Evolutionary conservation across 2,329 filamentous ascomycete genomes (phyloP), one percentile per base, ranked within the genome.

Genomic region (Hirsutella thompsonii): DNA sequence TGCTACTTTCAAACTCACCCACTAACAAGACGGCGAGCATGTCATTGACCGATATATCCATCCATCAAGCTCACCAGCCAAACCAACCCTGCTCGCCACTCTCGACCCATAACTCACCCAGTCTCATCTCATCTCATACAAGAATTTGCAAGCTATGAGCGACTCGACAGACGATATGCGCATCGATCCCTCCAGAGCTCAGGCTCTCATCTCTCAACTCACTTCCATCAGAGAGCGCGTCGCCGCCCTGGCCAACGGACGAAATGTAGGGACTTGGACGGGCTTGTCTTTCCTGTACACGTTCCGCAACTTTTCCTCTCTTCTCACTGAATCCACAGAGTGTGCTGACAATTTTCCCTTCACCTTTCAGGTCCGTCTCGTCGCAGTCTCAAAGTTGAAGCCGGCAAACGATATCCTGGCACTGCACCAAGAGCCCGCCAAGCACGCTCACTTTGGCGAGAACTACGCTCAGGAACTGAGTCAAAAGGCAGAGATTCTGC

Each of bases 371-470:
- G 75, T 90, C 47, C 81, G 92, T 37, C 74, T 98, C 32, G 88
- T 98, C 34, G 90, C 92, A 21, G 92, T 98, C 38, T 95, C 89
- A 33, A 98, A 98, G 63, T 72, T 95, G 49, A 96, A 98, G 65
- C 90, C 92, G 13, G 86, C 81, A 44, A 84, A 84, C 53, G 92
- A 98, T 60, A 83, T 98, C 53, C 71, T 94, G 42, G 82, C 88
- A 23, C 75, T 98, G 1, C 82, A 93, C 64, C 69, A 74, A 52
- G 61, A 69, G 0, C 68, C 72, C 1, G 59, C 66, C 23, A 60
- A 65, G 1, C 84, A 89, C 41, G 51, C 69, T 16, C 86, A 98
- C 64, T 96, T 96, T 60, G 92, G 92, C 52, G 92, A 98, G 65
- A 98, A 98, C 68, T 98, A 98, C 66, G 73, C 83, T 4, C 84